Evolutionary conservation across 2,329 filamentous ascomycete species (phyloP), one percentile per base, ranked within the genome.

Genomic region (Claviceps spartinae): DNA sequence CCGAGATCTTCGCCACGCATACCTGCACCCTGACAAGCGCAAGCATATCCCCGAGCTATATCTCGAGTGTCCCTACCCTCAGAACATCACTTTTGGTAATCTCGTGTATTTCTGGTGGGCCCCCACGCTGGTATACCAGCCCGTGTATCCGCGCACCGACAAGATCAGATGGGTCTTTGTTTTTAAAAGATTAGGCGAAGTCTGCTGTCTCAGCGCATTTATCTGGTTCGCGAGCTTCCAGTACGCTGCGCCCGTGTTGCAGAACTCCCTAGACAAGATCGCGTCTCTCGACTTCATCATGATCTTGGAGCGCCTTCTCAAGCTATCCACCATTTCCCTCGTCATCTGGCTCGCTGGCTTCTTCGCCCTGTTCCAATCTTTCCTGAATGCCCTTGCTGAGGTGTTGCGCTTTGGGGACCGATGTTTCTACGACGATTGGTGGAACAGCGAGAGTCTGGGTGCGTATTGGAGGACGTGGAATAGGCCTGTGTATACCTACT

Each of bases 341-440:
- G 84, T 96, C 56, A 95, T 96, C 65, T 98, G 93, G 93, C 83
- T 98, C 0, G 90, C 90, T 1, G 91, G 93, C 5, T 98, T 98
- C 75, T 97, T 96, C 62, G 93, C 91, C 2, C 71, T 97, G 14
- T 98, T 98, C 71, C 93, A 98, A 64, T 91, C 87, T 1, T 83
- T 87, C 55, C 73, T 98, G 48, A 98, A 98, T 62, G 88, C 88
- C 0, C 73, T 97, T 20, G 91, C 91, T 3, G 93, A 98, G 67
- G 72, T 97, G 13, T 85, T 88, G 73, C 78, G 79, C 44, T 98
- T 98, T 62, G 93, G 85, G 18, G 93, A 98, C 65, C 81, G 93
- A 34, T 86, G 90, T 50, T 98, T 98, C 67, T 98, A 98, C 67
- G 85, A 87, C 40, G 89, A 95, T 63, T 98, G 93, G 93, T 98